Evolutionary conservation across 2,329 filamentous ascomycete species (phyloP).

Genomic region (Aureobasidium sp.): DNA sequence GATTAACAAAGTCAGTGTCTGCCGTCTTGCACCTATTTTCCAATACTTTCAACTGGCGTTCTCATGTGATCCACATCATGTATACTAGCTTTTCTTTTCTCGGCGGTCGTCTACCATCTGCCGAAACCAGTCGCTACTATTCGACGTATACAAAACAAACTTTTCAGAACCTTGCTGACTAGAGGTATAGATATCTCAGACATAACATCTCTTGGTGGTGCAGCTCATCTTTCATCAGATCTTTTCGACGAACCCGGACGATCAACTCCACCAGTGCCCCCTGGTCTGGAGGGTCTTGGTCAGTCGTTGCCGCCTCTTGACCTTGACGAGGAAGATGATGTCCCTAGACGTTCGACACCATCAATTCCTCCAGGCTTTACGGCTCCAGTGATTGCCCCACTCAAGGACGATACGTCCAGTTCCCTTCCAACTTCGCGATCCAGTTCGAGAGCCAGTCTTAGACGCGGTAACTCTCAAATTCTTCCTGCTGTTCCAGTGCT

Average conservation of each 20-base stretch:
- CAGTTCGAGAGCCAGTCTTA: constrained; percentile 30
- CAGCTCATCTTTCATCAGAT: constrained; percentile 14
- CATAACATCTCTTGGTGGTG: constrained; percentile 7
- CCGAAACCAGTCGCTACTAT: not conserved
- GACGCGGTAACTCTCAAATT: constrained; percentile 27
- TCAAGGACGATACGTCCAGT: constrained; percentile 13
- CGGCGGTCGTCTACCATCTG: constrained; percentile 14
- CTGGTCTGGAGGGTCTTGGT: constrained; percentile 24
- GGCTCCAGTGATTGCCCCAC: constrained; percentile 2
- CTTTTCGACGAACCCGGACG: constrained; percentile 16
- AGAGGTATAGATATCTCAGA: constrained; percentile 14
- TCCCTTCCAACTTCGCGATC: constrained; percentile 23
- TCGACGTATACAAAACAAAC: constrained; percentile 6
- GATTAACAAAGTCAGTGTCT: constrained; percentile 21
- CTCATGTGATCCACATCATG: constrained; percentile 15
- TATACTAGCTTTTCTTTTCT: constrained; percentile 11
- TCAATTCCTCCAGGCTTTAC: constrained; percentile 41
- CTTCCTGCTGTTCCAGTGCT: constrained; percentile 35
- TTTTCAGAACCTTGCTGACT: constrained; percentile 10
- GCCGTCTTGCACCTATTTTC: constrained; percentile 11
- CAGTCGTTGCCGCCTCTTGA: constrained; percentile 7
- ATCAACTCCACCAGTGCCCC: constrained; percentile 31
- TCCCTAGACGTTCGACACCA: constrained; percentile 34
- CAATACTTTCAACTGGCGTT: constrained; percentile 14
- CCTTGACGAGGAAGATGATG: constrained; percentile 21